These are phyloP conservation scores for Ilyonectria robusta DNA, from an alignment of 2,329 filamentous ascomycete species.

Conservation along the genomic window DNA sequence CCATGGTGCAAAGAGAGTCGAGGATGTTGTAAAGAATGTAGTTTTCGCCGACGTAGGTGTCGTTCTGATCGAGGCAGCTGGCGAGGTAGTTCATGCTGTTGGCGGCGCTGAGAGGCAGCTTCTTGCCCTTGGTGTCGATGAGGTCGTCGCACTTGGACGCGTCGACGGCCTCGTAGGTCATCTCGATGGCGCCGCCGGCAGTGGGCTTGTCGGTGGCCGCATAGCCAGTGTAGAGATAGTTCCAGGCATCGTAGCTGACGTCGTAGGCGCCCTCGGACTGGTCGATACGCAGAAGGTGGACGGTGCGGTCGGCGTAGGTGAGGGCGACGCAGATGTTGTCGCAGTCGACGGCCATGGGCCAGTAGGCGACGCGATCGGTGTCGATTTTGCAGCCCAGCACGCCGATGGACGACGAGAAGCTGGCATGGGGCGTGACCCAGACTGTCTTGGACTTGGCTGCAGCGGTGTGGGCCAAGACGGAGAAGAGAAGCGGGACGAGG, in stretches of 20 bases:
- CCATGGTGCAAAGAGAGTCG: constrained; percentile 63
- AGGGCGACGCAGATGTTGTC: constrained; percentile 69
- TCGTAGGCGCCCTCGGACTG: constrained; percentile 70
- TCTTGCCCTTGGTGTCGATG: constrained; percentile 59
- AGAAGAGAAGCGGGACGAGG: constrained; percentile 17
- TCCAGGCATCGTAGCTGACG: constrained; percentile 74
- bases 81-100: constrained; percentile 69
- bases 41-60: constrained; percentile 64
- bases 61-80: constrained; percentile 57
- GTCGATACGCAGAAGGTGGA: constrained; percentile 73
- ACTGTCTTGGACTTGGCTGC: constrained; percentile 41
- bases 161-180: constrained; percentile 61
- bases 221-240: constrained; percentile 67
- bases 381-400: constrained; percentile 74
- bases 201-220: constrained; percentile 61
- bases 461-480: constrained; percentile 14
- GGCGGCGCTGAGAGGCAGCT: constrained; percentile 61
- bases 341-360: constrained; percentile 69
- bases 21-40: constrained; percentile 66
- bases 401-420: constrained; percentile 70
- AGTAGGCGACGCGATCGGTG: constrained; percentile 73
- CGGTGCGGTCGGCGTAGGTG: constrained; percentile 61
- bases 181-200: constrained; percentile 63
- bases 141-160: constrained; percentile 63
- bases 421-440: constrained; percentile 67